Evolutionary conservation across 225 moss, liverwort and hornwort genomes (phyloP), one percentile per base, ranked within the genome.

Genomic region (Straminergon stramineum): DNA sequence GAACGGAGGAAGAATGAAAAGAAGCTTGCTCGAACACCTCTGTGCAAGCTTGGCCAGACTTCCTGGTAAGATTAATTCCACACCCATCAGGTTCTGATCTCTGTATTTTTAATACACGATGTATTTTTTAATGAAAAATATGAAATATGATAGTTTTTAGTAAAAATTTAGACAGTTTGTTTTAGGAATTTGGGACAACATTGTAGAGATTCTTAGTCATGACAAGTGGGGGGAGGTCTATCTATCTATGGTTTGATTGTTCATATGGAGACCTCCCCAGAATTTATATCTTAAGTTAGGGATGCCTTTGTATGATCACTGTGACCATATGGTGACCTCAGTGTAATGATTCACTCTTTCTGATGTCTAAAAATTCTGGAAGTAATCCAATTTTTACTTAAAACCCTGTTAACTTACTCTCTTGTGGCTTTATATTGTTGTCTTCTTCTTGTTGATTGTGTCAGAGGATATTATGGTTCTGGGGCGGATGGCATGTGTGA

Each of bases 401-500:
- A 75, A 52, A 55, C 55, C 78, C n/a, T 56, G 30, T 26, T 41
- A n/a, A 7, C n/a, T 9, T 32, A 0, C 58, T 39, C 18, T 39
- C 57, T 58, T 39, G 18, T 58, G 80, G 39, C 80, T 28, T 80
- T 58, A 80, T 7, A 27, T 7, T 80, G 80, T 60, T 80, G 76
- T 87, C 55, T 9, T 37, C 21, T 43, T 14, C 48, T 86, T 88
- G 86, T 84, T 90, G 68, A 68, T 66, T 67, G 85, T 68, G 68
- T 69, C 95, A 98, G 98, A 97, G 65, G 95, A 95, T 9, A 83
- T 98, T 60, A 92, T 90, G 76, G 90, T 92, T 63, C 81, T 92
- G 75, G 97, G 98, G 76, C 84, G 95, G 61, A 97, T 98, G 93
- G 91, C 91, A 65, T 93, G 90, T 78, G 93, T 95, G 87, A 94